Conservation (phyloP, 306 rosid genomes). For the Alnus rubra region DNA sequence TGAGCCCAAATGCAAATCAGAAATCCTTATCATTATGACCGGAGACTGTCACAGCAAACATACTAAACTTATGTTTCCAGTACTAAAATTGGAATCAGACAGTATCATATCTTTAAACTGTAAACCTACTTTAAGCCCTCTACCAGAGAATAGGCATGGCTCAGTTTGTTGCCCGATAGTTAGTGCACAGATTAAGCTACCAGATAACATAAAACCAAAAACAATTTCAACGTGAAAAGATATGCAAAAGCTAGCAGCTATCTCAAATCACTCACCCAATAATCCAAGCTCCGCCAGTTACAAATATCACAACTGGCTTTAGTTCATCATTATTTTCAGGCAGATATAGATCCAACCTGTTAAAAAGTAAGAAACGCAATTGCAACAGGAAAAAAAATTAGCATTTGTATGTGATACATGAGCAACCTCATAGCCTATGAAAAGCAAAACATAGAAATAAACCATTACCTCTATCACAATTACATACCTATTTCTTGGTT, state of each 20-base stretch:
- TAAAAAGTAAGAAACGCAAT: constrained; percentile 24
- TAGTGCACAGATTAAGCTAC: not conserved
- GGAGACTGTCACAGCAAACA: constrained; percentile 1
- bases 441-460: not conserved
- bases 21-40: constrained; percentile 16
- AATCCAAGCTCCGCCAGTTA: constrained; percentile 99
- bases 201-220: not conserved
- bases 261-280: constrained; percentile 72
- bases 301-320: constrained; percentile 90
- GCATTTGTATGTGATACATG: constrained; percentile 17
- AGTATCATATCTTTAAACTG: not conserved
- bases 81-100: not conserved
- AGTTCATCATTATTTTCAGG: constrained; percentile 52
- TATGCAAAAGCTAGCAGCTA: constrained; percentile 24
- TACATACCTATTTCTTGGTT: constrained; percentile 85
- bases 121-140: not conserved
- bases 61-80: not conserved
- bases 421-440: constrained; percentile 2
- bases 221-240: constrained; percentile 15
- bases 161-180: not conserved
- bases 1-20: constrained; percentile 18
- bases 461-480: constrained; percentile 8
- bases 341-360: constrained; percentile 87
- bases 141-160: not conserved
- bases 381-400: constrained; percentile 14